A percentile compares a stretch with the other conserved stretches of the same genome.
These are phyloP conservation scores for Alloteropsis semialata DNA, from an alignment of 176 grass and related monocot genomes.

Conservation along the genomic window DNA sequence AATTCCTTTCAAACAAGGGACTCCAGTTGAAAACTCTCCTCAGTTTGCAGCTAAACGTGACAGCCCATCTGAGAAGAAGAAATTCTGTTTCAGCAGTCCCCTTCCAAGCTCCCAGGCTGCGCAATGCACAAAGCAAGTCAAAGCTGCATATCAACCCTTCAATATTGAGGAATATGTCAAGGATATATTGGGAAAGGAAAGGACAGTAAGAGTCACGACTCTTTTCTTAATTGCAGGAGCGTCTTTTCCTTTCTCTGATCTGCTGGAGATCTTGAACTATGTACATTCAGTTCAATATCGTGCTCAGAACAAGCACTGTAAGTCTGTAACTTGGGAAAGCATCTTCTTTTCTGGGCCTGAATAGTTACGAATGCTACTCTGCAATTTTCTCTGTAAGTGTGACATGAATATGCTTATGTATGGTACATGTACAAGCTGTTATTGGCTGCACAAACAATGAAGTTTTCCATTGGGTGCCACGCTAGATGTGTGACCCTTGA, in stretches of 20 bases:
- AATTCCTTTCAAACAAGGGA: neutral
- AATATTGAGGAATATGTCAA: slow-evolving; percentile 34
- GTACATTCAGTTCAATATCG: neutral
- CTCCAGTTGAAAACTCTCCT: neutral
- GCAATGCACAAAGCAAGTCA: slow-evolving; percentile 22
- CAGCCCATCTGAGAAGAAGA: slow-evolving; percentile 21
- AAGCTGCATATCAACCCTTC: slow-evolving; percentile 22
- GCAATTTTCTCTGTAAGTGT: neutral
- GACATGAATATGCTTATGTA: slow-evolving; percentile 19
- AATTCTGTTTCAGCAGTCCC: slow-evolving; percentile 23
- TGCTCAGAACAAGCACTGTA: neutral
- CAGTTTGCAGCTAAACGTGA: neutral
- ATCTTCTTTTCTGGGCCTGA: neutral
- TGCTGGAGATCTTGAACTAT: neutral
- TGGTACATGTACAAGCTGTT: slow-evolving; percentile 77
- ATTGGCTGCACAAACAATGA: slow-evolving; percentile 55
- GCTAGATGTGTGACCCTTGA: slow-evolving; percentile 61
- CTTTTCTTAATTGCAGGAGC: slow-evolving; percentile 58
- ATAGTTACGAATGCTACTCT: neutral
- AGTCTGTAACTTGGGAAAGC: neutral
- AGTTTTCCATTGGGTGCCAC: slow-evolving; percentile 65
- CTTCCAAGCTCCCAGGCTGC: slow-evolving; percentile 27
- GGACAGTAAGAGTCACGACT: neutral
- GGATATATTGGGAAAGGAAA: slow-evolving; percentile 24
- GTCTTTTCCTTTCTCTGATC: slow-evolving; percentile 75